Base-by-base conservation (phyloP, 441 rosid genomes). In the Euphorbia schlechtendalii region DNA sequence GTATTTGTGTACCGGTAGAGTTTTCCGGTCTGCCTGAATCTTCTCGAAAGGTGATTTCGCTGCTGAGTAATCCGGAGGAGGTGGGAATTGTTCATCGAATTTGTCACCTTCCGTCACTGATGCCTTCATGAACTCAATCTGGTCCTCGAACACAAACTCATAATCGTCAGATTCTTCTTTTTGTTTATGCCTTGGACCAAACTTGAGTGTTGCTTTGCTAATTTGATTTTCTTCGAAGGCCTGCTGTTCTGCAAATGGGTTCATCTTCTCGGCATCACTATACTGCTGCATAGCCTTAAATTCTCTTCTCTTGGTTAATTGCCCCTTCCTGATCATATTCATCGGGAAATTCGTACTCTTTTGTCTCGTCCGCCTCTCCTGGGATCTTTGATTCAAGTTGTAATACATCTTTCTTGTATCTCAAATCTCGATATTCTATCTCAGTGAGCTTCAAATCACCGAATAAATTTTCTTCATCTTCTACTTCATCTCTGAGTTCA, bases 191-290 rank as follows among this genome's bases (percentile, higher is more conserved):
- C 87, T 93, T 22, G 97, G 81, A 61, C 99, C 99, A 74, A 67
- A 90, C 66, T 89, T 81, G 71, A 94, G 58, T 41, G 85, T 77
- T 40, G 92, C 97, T 81, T 88, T 90, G 56, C 91, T 90, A 79
- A 87, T 91, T 78, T 94, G 99, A 81, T 89, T 80, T 60, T 91
- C 99, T 83, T 94, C 99, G 98, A 98, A 94, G 61, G 96, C 97
- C 76, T 94, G 96, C 81, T 94, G 96, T 76, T 77, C 99, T 6
- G 89, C 96, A 82, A 89, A 91, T 43, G 98, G 98, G 75, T 91
- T 86, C 99, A 87, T 94, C 76, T 89, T 94, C 18, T 89, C 96
- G 38, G 81, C 78, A 67, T 91, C 82, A 68, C 76, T 83, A 73
- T 94, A 94, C 60, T 94, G 94, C 72, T 94, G 92, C 79, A 83